Base-by-base conservation (phyloP, 305 asterid species). In the Fraxinus sp. region DNA sequence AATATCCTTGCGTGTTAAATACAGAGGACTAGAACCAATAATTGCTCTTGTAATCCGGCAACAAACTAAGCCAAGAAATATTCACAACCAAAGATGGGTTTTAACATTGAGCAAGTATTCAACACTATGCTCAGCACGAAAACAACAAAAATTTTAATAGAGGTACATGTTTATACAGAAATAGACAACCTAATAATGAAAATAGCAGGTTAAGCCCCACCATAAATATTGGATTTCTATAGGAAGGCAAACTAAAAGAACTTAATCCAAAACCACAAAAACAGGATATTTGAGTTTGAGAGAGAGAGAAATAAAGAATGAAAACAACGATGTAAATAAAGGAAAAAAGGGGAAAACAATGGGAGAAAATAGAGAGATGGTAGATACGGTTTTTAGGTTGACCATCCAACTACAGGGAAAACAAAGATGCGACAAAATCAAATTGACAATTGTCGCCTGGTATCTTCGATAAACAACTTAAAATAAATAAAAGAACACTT, bases 401-500 rank as follows among this genome's bases (percentile, higher is more conserved):
- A 39, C 35, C 35, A 62, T 79, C 75, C 46, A 36, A 57, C 59
- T 13, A 79, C 43, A 35, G 49, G 82, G 41, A 22, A 81, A 71
- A 49, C 66, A 55, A 70, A 49, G 72, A 46, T 55, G 75, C 72
- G 72, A 68, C 64, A 75, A 55, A 74, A 36, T 79, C 49, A 37
- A 20, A 81, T 24, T n/a, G 20, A 7, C 52, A 73, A 49, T 18
- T 22, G 28, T 75, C 79, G 11, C 49, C 59, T 39, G 37, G 75
- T 64, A 11, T 37, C 49, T 39, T 33, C 32, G 70, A 28, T 18
- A 20, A 28, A 9, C 74, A 73, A 32, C 62, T 22, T 33, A 82
- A 30, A 75, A 73, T 37, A 37, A 30, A 72, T 11, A 55, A 33
- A 71, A 55, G 16, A 83, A 87, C 59, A 79, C 36, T 77, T 66